These are phyloP conservation scores for Penicillium simplicissimum DNA, from an alignment of 495 filamentous ascomycete species.

Conservation along the genomic window DNA sequence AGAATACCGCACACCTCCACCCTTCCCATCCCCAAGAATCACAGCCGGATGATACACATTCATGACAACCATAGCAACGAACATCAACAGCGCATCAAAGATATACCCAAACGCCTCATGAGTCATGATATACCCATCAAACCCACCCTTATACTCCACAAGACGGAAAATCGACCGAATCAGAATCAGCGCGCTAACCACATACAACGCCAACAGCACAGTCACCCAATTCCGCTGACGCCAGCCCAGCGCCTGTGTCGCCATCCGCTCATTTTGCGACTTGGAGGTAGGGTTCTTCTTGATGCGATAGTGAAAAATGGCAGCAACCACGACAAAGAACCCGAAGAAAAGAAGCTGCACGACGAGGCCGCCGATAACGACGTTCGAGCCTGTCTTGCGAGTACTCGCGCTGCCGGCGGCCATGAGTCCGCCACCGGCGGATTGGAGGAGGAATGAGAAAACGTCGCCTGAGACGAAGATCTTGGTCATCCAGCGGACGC, in stretches of 20 bases:
- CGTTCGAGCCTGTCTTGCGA: slow-evolving; percentile 35
- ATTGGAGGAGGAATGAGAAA: slow-evolving; percentile 36
- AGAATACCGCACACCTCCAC: not conserved
- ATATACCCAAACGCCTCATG: slow-evolving; percentile 63
- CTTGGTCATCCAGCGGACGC: slow-evolving; percentile 35
- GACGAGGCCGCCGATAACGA: slow-evolving; percentile 47
- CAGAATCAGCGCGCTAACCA: slow-evolving; percentile 55
- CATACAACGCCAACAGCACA: slow-evolving; percentile 54
- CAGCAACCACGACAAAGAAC: slow-evolving; percentile 42
- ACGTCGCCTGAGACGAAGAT: slow-evolving; percentile 43
- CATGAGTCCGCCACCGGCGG: slow-evolving; percentile 33
- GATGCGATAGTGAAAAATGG: slow-evolving; percentile 43
- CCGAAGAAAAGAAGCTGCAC: slow-evolving; percentile 49
- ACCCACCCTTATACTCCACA: slow-evolving; percentile 61
- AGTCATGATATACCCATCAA: slow-evolving; percentile 48
- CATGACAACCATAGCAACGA: slow-evolving; percentile 53
- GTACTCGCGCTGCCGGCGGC: slow-evolving; percentile 8
- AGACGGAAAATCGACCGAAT: slow-evolving; percentile 62
- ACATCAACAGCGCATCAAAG: slow-evolving; percentile 63
- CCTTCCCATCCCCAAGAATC: slow-evolving; percentile 29
- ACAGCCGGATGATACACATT: slow-evolving; percentile 38
- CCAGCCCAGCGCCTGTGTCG: slow-evolving; percentile 15
- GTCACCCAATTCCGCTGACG: slow-evolving; percentile 48
- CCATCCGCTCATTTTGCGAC: slow-evolving; percentile 14
- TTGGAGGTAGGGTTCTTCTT: slow-evolving; percentile 19